Evolutionary conservation across 2,329 filamentous ascomycete species (phyloP), one percentile per base, ranked within the genome.

Genomic region (Emergomyces pasteurianus): DNA sequence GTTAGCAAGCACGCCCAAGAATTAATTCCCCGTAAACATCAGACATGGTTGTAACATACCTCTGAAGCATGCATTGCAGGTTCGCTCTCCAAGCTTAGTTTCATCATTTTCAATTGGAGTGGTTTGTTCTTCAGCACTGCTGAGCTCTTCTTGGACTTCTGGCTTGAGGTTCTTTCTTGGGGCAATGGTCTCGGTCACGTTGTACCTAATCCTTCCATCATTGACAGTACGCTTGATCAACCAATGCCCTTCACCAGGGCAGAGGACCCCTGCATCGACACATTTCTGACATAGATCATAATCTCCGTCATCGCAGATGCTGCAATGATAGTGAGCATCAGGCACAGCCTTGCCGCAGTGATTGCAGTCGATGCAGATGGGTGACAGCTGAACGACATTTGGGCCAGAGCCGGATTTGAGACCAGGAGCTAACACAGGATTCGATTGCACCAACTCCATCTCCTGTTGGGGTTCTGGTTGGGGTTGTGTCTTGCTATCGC

Each of bases 281-380:
- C 94, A 99, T 6, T 79, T 74, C 65, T 86, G 82, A 80, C 95
- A 99, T 36, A 99, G 83, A 71, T 99, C 94, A 69, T 92, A 99
- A 73, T 99, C 94, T 47, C 92, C 94, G 61, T 88, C 84, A 65
- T 97, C 90, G 72, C 94, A 99, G 61, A 88, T 89, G 66, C 89
- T 89, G 80, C 95, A 99, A 77, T 99, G 94, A 75, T 89, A 99
- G 75, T 99, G 92, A 58, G 85, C 83, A 67, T 90, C 86, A 34
- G 87, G 83, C 69, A 96, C 90, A 49, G 86, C 83, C 63, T 79
- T 80, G 66, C 90, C 87, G 75, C 94, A 99, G 72, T 84, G 83
- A 78, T 99, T 97, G 83, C 94, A 99, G 79, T 89, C 95, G 52
- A 99, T 91, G 14, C 89, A 88, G 75, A 92, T 57, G 1, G 54